Conservation (phyloP, 768 basidiomycete genomes). For the Amanita subjunquillea region DNA sequence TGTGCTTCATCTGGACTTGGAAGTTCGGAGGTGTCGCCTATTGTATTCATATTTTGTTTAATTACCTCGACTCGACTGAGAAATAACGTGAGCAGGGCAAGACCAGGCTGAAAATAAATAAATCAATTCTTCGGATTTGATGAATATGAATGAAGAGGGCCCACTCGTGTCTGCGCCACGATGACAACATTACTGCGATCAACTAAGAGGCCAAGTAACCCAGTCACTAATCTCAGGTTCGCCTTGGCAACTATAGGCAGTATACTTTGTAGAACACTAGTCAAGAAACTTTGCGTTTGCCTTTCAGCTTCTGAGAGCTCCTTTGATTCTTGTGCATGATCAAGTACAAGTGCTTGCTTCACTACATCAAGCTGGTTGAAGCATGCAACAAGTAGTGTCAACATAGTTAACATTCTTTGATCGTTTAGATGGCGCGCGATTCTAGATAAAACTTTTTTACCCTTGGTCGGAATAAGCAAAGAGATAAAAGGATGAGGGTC, state of each 20-base stretch:
- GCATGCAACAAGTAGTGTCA: constrained; percentile 89
- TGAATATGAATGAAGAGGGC: constrained; percentile 15
- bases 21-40: constrained; percentile 43
- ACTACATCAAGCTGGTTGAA: constrained; percentile 94
- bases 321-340: constrained; percentile 48
- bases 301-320: constrained; percentile 65
- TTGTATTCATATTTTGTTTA: constrained; percentile 53
- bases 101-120: constrained; percentile 61
- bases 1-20: constrained; percentile 67
- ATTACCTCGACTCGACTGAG: constrained; percentile 90
- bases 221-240: constrained; percentile 73
- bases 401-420: constrained; percentile 72
- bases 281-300: constrained; percentile 87
- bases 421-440: constrained; percentile 75
- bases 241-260: constrained; percentile 73
- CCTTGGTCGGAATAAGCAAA: constrained; percentile 78
- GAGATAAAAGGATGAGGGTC: constrained; percentile 96
- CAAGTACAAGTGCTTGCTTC: constrained; percentile 62
- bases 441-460: constrained; percentile 86
- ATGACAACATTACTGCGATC: constrained; percentile 66
- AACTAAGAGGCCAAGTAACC: constrained; percentile 74
- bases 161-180: constrained; percentile 73
- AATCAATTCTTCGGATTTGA: constrained; percentile 5
- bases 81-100: constrained; percentile 84
- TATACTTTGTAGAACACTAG: constrained; percentile 79